phyloP scores from a whole-genome alignment of 495 filamentous ascomycete species.

The Podospora comata region DNA sequence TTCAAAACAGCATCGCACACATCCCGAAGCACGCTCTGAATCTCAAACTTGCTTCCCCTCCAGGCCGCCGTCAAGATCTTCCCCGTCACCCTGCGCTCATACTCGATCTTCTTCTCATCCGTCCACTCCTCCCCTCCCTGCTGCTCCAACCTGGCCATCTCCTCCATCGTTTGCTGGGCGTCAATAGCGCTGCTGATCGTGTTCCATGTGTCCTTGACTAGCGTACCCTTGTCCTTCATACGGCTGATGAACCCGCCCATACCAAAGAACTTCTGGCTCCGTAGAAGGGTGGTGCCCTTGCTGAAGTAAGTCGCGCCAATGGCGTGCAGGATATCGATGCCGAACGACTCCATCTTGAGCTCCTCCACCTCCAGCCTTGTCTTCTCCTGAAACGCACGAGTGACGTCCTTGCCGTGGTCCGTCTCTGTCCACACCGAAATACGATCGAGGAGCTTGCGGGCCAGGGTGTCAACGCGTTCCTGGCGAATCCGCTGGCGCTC shows the following conservation, averaged over 20 bases:
- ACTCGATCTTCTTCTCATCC: conserved; percentile 95
- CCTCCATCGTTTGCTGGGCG: conserved; percentile 97
- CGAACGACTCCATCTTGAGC: conserved; percentile 98
- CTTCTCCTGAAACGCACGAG: conserved; percentile 86
- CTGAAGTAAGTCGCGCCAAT: conserved; percentile 85
- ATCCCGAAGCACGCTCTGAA: conserved; percentile 90
- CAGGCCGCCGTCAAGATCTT: conserved; percentile 99
- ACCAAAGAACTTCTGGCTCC: conserved; percentile 94
- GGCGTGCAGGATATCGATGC: conserved; percentile 93
- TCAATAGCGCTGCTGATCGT: conserved; percentile 97
- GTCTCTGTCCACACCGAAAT: conserved; percentile 97
- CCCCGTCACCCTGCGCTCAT: conserved; percentile 89
- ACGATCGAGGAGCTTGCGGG: conserved; percentile 81
- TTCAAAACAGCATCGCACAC: conserved; percentile 66
- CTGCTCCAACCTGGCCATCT: conserved; percentile 96
- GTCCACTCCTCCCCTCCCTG: conserved; percentile 97
- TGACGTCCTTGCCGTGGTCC: conserved; percentile 82
- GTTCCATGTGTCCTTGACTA: conserved; percentile 97
- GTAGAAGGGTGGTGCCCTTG: conserved; percentile 83
- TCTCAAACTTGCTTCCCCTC: conserved; percentile 96
- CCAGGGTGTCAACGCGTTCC: conserved; percentile 80
- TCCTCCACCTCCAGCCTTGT: conserved; percentile 95
- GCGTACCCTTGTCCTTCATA: conserved; percentile 92
- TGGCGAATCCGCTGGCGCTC: conserved; percentile 83
- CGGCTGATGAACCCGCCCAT: conserved; percentile 91